Percentiles rank a stretch among this genome's conserved stretches.
These are phyloP conservation scores for Physaria fendleri DNA, from an alignment of 345 rosid species.

Conservation along the genomic window DNA sequence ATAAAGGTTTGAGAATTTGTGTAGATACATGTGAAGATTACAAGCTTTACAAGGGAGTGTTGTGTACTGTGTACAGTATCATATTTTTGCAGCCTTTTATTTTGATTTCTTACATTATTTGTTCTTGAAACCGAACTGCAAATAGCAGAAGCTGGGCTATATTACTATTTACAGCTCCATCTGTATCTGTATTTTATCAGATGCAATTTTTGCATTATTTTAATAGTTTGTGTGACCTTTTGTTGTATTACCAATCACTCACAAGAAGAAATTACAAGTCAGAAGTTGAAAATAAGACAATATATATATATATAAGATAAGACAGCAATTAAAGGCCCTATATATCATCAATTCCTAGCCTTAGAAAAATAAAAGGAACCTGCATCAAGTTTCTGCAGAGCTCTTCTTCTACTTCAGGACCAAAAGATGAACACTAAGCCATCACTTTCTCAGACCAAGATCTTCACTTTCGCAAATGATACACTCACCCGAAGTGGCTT, in stretches of 20 bases:
- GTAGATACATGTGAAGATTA: conserved; percentile 27
- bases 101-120: not conserved
- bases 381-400: conserved; percentile 11
- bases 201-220: conserved; percentile 26
- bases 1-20: conserved; percentile 32
- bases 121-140: conserved; percentile 23
- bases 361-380: conserved; percentile 13
- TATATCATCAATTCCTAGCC: conserved; percentile 18
- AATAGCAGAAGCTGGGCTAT: conserved; percentile 21
- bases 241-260: too few relatives aligned
- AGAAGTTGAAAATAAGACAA: too few relatives aligned
- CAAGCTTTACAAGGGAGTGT: conserved; percentile 26
- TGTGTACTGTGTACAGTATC: conserved; percentile 31
- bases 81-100: too few relatives aligned
- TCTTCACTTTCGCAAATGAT: not conserved
- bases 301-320: not conserved
- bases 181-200: conserved; percentile 27
- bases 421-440: conserved; percentile 25
- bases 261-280: too few relatives aligned
- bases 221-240: conserved; percentile 21
- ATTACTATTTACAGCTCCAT: conserved; percentile 22
- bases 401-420: conserved; percentile 6
- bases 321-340: not conserved
- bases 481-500: not conserved
- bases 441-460: conserved; percentile 16